phyloP scores from a whole-genome alignment of 805 yeast genomes.

The Ogataea nakhonphanomensis region DNA sequence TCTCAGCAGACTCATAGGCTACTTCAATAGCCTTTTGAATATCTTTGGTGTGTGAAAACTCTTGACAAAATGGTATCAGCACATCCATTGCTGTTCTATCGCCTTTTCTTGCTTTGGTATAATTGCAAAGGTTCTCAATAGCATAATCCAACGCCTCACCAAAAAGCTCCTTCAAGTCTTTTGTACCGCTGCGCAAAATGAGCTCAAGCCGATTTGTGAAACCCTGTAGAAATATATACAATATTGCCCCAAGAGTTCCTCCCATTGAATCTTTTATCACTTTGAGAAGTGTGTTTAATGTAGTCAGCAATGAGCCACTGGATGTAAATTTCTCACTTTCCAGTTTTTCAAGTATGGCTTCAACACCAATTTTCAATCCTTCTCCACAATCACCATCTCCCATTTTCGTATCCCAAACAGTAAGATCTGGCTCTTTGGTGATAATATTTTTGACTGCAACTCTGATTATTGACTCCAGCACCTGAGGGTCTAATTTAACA shows the following conservation, averaged over 20 bases:
- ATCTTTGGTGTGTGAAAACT: conserved; percentile 23
- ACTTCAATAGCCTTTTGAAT: conserved; percentile 25
- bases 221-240: conserved; percentile 32
- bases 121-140: conserved; percentile 30
- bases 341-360: conserved; percentile 27
- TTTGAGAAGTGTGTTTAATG: conserved; percentile 27
- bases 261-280: conserved; percentile 38
- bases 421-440: conserved; percentile 34
- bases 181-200: conserved; percentile 14
- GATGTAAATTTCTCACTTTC: conserved; percentile 22
- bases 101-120: conserved; percentile 38
- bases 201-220: conserved; percentile 26
- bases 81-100: conserved; percentile 41
- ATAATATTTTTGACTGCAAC: conserved; percentile 32
- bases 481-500: conserved; percentile 20
- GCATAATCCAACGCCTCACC: conserved; percentile 27
- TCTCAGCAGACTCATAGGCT: conserved; percentile 34
- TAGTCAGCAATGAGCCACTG: conserved; percentile 27
- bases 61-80: conserved; percentile 34
- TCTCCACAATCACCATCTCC: conserved; percentile 46
- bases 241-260: conserved; percentile 38
- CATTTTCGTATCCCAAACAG: conserved; percentile 40
- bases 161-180: conserved; percentile 15
- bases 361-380: conserved; percentile 35
- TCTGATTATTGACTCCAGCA: conserved; percentile 17